These are phyloP conservation scores for Penicillium sp. DNA, from an alignment of 2,329 filamentous ascomycete genomes.

Conservation along the genomic window DNA sequence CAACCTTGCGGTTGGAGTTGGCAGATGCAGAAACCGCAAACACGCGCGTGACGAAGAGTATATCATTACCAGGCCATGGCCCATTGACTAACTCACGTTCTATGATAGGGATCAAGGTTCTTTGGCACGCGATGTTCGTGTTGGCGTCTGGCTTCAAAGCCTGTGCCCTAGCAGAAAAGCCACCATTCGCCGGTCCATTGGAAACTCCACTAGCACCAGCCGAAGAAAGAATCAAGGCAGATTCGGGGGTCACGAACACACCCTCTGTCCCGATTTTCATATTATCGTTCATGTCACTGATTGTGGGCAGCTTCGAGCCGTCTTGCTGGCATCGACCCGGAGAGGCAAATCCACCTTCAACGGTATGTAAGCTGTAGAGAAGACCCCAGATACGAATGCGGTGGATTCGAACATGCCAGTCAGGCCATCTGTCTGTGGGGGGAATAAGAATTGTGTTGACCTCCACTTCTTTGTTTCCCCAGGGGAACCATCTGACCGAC, in stretches of 20 bases:
- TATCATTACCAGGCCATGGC: conserved; percentile 1
- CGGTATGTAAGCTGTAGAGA: conserved; percentile 4
- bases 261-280: background rate
- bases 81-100: background rate
- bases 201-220: conserved; percentile 7
- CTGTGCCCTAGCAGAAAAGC: background rate
- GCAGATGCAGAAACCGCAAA: conserved; percentile 10
- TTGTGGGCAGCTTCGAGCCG: background rate
- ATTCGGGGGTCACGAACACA: background rate
- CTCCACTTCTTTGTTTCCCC: conserved; percentile 15
- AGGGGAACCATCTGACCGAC: conserved; percentile 19
- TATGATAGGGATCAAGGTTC: conserved; percentile 7
- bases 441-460: conserved; percentile 20
- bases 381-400: conserved; percentile 12
- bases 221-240: conserved; percentile 8
- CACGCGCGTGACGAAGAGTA: conserved; percentile 4
- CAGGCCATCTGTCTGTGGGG: conserved; percentile 14
- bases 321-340: conserved; percentile 2
- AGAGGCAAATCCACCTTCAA: conserved; percentile 14
- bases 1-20: background rate
- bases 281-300: background rate
- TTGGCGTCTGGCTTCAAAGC: conserved; percentile 12
- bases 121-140: conserved; percentile 10
- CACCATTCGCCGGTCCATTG: background rate
- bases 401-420: conserved; percentile 26